Evolutionary conservation across 2,329 filamentous ascomycete genomes (phyloP), one percentile per base, ranked within the genome.

Genomic region (Byssothecium circinans): DNA sequence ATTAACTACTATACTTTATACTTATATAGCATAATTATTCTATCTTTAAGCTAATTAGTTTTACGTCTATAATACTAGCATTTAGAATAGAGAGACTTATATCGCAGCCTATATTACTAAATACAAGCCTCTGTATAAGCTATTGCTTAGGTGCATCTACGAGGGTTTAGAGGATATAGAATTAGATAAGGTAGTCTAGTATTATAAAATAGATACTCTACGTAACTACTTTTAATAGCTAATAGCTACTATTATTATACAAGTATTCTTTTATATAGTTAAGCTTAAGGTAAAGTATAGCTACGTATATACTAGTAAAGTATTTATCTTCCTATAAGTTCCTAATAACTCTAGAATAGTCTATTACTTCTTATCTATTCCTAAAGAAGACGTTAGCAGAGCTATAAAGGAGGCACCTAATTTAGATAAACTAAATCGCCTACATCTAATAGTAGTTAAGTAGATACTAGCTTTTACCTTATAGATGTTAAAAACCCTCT

Each of bases 261-360:
- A 81, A 59, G 73, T 69, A 0, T 81, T 75, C 54, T 69, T 75
- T 29, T 79, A 80, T 57, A 81, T 81, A 70, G 70, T 81, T 10
- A 56, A 74, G 41, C 62, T 61, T 12, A 73, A 78, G 0, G 62
- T 78, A 6, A 68, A 75, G 45, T 77, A 75, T 50, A 69, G 76
- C 11, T 63, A 69, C 20, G 45, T 80, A 29, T 70, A 64, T 14
- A 78, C 72, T 1, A 72, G 73, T 18, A 71, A 78, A 56, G 66
- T 69, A 2, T 72, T 71, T 38, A 69, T 78, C 25, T 78, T 77
- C 47, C 65, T 79, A n/a, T 68, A 64, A 36, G 50, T 76, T 8
- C 54, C 52, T 15, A 33, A 61, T 19, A 41, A 71, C 35, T 56
- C 62, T 40, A 57, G 50, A 15, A 65, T 56, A 4, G 52, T 69